Conservation (phyloP, 2,329 filamentous ascomycete species). For the Ambrosiella beaveri region DNA sequence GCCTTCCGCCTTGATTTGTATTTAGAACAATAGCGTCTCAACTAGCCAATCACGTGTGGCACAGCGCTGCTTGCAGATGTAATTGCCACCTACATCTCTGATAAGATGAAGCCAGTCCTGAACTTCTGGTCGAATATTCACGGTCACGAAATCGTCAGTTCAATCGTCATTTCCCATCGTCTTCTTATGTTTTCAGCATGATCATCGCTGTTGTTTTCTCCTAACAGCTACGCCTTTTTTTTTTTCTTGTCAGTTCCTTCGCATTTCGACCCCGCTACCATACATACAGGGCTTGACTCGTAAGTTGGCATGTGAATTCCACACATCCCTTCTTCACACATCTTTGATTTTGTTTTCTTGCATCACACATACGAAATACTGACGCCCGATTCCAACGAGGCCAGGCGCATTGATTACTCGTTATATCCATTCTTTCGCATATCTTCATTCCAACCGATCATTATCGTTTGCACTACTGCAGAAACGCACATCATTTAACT, state of each 20-base stretch:
- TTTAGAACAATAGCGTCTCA: no score
- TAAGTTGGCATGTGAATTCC: not conserved
- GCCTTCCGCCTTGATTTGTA: no score
- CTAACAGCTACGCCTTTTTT: not conserved
- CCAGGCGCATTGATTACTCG: no score
- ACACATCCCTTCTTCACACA: not conserved
- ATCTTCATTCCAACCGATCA: not conserved
- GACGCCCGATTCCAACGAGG: no score
- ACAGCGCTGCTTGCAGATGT: no score
- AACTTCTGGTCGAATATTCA: no score
- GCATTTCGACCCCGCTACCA: not conserved
- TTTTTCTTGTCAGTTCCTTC: not conserved
- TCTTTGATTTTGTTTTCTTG: not conserved
- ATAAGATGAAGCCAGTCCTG: no score
- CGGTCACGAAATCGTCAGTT: not conserved
- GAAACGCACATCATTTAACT: conserved; percentile 1
- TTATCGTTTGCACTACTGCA: not conserved
- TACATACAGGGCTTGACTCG: not conserved
- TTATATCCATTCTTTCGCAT: not conserved
- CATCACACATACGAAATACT: no score
- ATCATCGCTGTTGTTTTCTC: not conserved
- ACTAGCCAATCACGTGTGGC: no score
- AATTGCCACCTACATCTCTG: no score
- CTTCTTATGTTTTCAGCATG: not conserved
- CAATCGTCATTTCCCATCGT: not conserved